A percentile compares a stretch with the other conserved stretches of the same genome.
phyloP scores from a whole-genome alignment of 169 alveolate species.

The Babesia bigemina region DNA sequence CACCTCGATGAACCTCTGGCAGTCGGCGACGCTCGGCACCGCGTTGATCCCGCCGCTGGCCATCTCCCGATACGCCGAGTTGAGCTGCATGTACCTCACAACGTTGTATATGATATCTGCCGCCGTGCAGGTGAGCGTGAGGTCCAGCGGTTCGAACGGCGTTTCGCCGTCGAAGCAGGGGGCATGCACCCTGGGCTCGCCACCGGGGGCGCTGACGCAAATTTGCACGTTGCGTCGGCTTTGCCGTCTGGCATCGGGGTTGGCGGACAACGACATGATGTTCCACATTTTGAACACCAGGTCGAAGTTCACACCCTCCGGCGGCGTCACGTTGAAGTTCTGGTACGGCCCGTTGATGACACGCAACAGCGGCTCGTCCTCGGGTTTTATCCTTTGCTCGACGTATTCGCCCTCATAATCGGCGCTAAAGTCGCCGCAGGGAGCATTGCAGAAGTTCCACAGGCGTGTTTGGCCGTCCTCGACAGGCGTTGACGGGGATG shows the following conservation, averaged over 20 bases:
- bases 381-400: not conserved
- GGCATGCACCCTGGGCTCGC: not conserved
- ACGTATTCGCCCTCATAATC: not conserved
- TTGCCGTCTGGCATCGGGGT: conserved; percentile 12
- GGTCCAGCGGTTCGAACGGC: conserved; percentile 31
- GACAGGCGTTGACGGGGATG: not conserved
- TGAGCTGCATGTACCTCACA: conserved; percentile 40
- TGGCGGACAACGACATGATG: conserved; percentile 18
- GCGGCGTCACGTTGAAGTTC: conserved; percentile 51
- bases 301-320: conserved; percentile 42
- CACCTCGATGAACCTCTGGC: conserved; percentile 34
- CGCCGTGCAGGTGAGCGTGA: conserved; percentile 36
- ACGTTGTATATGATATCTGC: conserved; percentile 45
- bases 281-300: conserved; percentile 55
- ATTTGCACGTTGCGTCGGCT: conserved; percentile 11
- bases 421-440: not conserved
- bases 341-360: conserved; percentile 45
- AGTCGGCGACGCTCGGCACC: conserved; percentile 28
- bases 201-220: conserved; percentile 13
- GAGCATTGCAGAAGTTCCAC: conserved; percentile 29
- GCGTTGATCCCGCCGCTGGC: conserved; percentile 24
- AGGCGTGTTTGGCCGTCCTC: not conserved
- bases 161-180: conserved; percentile 41
- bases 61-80: conserved; percentile 16
- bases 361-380: conserved; percentile 24